Base-by-base conservation (phyloP, 169 alveolate genomes). In the Theileria luwenshuni region DNA sequence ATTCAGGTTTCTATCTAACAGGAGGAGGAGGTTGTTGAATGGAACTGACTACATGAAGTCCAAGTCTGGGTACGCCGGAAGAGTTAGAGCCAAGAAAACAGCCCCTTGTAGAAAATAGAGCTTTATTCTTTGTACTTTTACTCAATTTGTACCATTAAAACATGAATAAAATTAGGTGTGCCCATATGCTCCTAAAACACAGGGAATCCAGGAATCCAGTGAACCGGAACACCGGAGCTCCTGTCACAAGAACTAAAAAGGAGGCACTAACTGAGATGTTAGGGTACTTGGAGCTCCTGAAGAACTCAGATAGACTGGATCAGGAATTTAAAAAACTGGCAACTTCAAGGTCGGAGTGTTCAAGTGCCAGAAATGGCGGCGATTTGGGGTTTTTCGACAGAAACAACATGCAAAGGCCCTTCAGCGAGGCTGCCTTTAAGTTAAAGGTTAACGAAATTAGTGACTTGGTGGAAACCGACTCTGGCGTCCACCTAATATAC, bases 401-500 rank as follows among this genome's bases (percentile, higher is more conserved):
- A 56, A 95, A 95, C 8, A 74, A 85, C 62, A 95, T 93, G 98
- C 96, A 93, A 60, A 52, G 76, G 52, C 75, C 90, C 1, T 95
- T 93, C 75, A 95, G 94, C 56, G 92, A 90, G 43, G 96, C 94
- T 25, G 90, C 97, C 0, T 95, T 93, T 59, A 84, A 83, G 15
- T 64, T 94, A 15, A 38, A 73, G 33, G 93, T 90, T 1, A 96
- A 96, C 33, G 95, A 94, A 69, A 77, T 94, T 45, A 89, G 95
- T 72, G 93, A 74, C 61, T 80, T 92, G 32, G 96, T 94, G 51
- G 94, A 90, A 33, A 76, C 96, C 56, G 96, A 91, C 63, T 90
- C 96, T 13, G 98, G 97, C 5, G 83, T 93, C 48, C 98, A 94
- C 68, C 77, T 93, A 43, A 94, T 93, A 48, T 79, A 91, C 70